Evolutionary conservation across 2,329 filamentous ascomycete genomes (phyloP).

Genomic region (Fusarium beomiforme): DNA sequence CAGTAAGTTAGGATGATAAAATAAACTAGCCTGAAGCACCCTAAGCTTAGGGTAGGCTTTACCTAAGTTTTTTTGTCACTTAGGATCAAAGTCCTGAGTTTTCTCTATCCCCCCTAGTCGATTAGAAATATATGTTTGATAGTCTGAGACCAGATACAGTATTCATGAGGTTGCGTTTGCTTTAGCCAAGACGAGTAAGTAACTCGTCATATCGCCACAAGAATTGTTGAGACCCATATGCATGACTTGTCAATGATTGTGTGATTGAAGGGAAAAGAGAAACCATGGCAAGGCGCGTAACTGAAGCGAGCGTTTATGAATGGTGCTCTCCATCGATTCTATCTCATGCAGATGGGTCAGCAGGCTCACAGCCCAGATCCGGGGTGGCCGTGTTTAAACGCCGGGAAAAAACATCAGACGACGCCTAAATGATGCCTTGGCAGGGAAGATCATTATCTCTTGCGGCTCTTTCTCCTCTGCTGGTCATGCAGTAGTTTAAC

Average conservation of each 20-base stretch:
- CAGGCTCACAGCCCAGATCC: conserved; percentile 10
- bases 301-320: not conserved
- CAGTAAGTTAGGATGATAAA: too few relatives aligned
- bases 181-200: not conserved
- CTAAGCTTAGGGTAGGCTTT: too few relatives aligned
- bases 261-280: not conserved
- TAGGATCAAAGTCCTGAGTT: too few relatives aligned
- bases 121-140: not conserved
- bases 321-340: conserved; percentile 7
- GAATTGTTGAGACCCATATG: not conserved
- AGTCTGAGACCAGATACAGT: not conserved
- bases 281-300: not conserved
- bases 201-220: conserved; percentile 12
- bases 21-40: too few relatives aligned
- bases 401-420: conserved; percentile 35
- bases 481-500: not conserved
- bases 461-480: conserved; percentile 21
- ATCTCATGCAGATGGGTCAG: conserved; percentile 17
- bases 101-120: too few relatives aligned
- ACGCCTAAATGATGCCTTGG: conserved; percentile 33
- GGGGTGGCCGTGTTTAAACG: conserved; percentile 24
- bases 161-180: not conserved
- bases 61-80: too few relatives aligned
- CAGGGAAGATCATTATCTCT: conserved; percentile 22
- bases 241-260: not conserved